Conservation (phyloP, 2,329 filamentous ascomycete genomes). For the Blastomyces emzantsi region DNA sequence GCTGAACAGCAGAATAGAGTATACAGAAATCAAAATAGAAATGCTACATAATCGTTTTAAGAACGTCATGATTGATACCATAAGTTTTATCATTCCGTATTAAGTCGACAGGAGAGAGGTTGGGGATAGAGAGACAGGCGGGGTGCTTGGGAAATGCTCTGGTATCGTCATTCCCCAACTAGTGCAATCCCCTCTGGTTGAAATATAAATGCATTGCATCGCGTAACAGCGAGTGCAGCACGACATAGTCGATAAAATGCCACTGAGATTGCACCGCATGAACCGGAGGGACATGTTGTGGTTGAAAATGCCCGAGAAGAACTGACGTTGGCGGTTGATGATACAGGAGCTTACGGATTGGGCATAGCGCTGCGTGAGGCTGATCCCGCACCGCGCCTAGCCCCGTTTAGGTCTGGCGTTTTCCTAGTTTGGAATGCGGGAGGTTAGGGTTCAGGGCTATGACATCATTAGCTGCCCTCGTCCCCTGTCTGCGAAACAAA, state of each 20-base stretch:
- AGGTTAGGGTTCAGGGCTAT: slow-evolving; percentile 1
- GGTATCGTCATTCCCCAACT: not conserved
- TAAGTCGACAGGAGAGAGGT: not conserved
- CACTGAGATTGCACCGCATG: not conserved
- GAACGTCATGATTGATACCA: not conserved
- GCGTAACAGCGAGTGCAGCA: not conserved
- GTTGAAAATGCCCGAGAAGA: not conserved
- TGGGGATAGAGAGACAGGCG: not conserved
- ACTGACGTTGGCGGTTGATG: slow-evolving; percentile 6
- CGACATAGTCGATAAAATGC: not conserved
- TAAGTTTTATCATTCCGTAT: not conserved
- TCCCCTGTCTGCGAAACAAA: not conserved
- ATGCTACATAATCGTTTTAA: not conserved
- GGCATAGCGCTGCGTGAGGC: not conserved
- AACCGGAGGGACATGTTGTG: not conserved
- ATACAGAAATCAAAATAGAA: not conserved
- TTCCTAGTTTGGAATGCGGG: not conserved
- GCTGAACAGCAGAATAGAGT: not conserved
- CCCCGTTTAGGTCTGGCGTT: not conserved
- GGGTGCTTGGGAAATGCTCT: too few relatives aligned
- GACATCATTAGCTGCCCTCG: slow-evolving; percentile 4
- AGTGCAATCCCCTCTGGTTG: not conserved
- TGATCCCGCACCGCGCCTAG: not conserved
- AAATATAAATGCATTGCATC: slow-evolving; percentile 2
- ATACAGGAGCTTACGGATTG: not conserved